Percentiles rank a stretch among this genome's conserved stretches.
phyloP scores from a whole-genome alignment of 352 stramenopile species.

The Pythium brassicae region DNA sequence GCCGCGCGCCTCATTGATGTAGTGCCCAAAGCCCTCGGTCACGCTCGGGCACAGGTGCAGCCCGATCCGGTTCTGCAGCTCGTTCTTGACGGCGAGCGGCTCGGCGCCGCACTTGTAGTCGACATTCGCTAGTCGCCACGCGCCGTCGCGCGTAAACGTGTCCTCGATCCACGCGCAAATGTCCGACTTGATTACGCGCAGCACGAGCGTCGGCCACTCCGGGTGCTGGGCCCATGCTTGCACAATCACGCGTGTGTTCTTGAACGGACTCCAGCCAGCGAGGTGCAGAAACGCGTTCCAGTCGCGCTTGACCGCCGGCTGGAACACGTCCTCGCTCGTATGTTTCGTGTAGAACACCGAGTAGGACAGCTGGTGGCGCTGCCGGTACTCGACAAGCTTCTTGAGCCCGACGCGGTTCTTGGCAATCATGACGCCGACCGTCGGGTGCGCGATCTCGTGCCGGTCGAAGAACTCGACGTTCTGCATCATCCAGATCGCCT shows the following conservation, averaged over 20 bases:
- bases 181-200: conserved; percentile 62
- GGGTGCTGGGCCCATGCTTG: conserved; percentile 63
- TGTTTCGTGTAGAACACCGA: conserved; percentile 82
- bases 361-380: conserved; percentile 71
- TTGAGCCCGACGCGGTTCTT: conserved; percentile 80
- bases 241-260: conserved; percentile 74
- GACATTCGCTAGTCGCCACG: conserved; percentile 62
- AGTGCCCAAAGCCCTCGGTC: conserved; percentile 80
- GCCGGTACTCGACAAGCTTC: conserved; percentile 78
- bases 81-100: conserved; percentile 45
- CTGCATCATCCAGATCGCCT: conserved; percentile 85
- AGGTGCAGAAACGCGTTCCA: conserved; percentile 77
- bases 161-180: conserved; percentile 67
- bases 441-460: conserved; percentile 64
- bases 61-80: conserved; percentile 71
- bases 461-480: conserved; percentile 83
- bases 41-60: conserved; percentile 74
- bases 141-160: conserved; percentile 37
- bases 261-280: conserved; percentile 65
- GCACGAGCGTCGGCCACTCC: conserved; percentile 65
- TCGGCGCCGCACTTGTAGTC: conserved; percentile 71
- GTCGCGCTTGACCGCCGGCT: conserved; percentile 49
- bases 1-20: conserved; percentile 83
- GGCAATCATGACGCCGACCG: conserved; percentile 76
- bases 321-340: conserved; percentile 68